Conservation (phyloP, 352 stramenopile genomes). For the Phytophthora macrochlamydospora region DNA sequence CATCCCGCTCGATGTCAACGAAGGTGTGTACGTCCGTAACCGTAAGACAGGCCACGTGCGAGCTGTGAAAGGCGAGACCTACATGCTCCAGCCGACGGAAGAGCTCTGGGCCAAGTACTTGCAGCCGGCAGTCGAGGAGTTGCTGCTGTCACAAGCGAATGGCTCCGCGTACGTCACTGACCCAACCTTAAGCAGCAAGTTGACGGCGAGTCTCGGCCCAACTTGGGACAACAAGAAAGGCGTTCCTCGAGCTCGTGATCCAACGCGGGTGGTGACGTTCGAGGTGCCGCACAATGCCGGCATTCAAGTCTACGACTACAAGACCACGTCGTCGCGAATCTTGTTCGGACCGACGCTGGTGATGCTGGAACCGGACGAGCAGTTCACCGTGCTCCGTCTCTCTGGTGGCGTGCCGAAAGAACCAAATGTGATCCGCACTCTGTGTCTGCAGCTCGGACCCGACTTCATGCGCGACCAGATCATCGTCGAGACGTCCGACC, state of each 20-base stretch:
- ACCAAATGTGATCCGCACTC: constrained; percentile 80
- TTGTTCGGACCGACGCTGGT: constrained; percentile 81
- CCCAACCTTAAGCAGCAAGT: constrained; percentile 33
- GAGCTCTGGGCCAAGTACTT: constrained; percentile 77
- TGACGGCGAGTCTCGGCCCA: constrained; percentile 27
- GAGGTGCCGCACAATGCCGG: constrained; percentile 84
- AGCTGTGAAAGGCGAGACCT: constrained; percentile 75
- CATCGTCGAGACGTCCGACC: constrained; percentile 83
- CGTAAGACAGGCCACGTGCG: constrained; percentile 78
- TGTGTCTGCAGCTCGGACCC: constrained; percentile 79
- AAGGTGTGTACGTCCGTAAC: constrained; percentile 83
- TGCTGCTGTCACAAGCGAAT: constrained; percentile 56
- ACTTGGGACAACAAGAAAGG: constrained; percentile 14
- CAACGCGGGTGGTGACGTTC: constrained; percentile 75
- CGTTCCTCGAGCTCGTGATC: constrained; percentile 41
- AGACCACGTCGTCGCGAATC: constrained; percentile 80
- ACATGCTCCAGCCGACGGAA: constrained; percentile 84
- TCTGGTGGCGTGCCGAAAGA: constrained; percentile 71
- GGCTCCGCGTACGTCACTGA: constrained; percentile 71
- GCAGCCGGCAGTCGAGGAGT: constrained; percentile 64
- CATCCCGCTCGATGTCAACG: constrained; percentile 79
- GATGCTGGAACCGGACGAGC: constrained; percentile 83
- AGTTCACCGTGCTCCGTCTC: constrained; percentile 82
- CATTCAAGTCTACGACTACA: constrained; percentile 88
- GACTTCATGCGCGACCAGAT: constrained; percentile 89